Base-by-base conservation (phyloP, 345 rosid genomes). In the Clarkia xantiana region DNA sequence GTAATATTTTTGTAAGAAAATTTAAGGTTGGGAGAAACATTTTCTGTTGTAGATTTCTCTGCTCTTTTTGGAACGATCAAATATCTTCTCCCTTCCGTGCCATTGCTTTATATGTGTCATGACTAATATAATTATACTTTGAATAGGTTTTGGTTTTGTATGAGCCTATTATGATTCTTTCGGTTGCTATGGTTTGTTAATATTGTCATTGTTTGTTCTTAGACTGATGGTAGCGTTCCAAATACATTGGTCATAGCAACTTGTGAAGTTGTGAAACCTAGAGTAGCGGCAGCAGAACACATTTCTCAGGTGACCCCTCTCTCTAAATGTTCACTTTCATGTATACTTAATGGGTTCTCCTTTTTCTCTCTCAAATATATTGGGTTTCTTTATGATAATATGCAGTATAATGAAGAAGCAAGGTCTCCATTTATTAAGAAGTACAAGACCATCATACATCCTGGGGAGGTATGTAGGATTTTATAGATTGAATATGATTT, bases 371-470 rank as follows among this genome's bases (percentile, higher is more conserved):
- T 1, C 9, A 29, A 29, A 7, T 29, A 44, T 51, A 19, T 40
- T 14, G 38, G 47, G 34, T 41, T 20, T 9, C 14, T 39, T 14
- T 12, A 36, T 61, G 41, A 2, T 52, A 42, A 15, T 12, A 53
- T 45, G 51, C 79, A 93, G 99, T 93, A 87, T 70, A 93, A 93
- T 67, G 99, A 93, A 71, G 96, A 87, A 68, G 94, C 99, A 40
- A 81, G 99, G 18, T 93, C 99, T 38, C 96, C 99, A 15, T 93
- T 93, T 71, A 94, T 93, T 56, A 87, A 80, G 81, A 93, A 93
- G 82, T 79, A 71, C 80, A 93, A 93, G 78, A 93, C 97, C 53
- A 84, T 93, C 67, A 80, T 93, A 68, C 99, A 87, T 74, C 99
- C 99, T 57, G 97, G 99, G 55, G 97, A 93, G 96, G 99, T 93